Evolutionary conservation across 805 yeast species (phyloP).

Genomic region (Candida broadrunensis): DNA sequence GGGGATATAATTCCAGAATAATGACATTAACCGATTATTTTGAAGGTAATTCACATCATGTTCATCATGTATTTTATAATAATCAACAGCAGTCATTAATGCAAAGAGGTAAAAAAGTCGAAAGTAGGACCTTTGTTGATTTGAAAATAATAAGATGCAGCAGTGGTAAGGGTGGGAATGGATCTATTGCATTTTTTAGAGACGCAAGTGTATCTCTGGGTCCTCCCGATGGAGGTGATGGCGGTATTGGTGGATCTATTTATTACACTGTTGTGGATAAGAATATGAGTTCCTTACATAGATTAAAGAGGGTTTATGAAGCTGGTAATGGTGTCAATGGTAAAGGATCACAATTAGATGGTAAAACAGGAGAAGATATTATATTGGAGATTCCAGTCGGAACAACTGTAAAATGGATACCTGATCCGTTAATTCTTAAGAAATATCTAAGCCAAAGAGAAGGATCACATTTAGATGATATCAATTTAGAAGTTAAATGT

Average conservation of each 20-base stretch:
- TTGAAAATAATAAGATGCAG: slow-evolving; percentile 60
- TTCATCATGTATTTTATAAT: slow-evolving; percentile 26
- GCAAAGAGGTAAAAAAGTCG: slow-evolving; percentile 30
- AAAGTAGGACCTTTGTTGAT: slow-evolving; percentile 49
- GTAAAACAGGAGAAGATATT: slow-evolving; percentile 77
- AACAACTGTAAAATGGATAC: slow-evolving; percentile 81
- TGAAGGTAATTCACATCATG: slow-evolving; percentile 37
- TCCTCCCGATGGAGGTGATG: slow-evolving; percentile 99
- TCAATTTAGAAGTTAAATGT: slow-evolving; percentile 31
- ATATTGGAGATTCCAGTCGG: slow-evolving; percentile 89
- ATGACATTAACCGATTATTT: slow-evolving; percentile 35
- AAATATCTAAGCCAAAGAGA: slow-evolving; percentile 15
- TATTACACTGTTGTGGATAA: slow-evolving; percentile 72
- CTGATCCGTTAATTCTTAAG: slow-evolving; percentile 57
- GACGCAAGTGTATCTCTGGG: slow-evolving; percentile 85
- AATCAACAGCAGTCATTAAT: slow-evolving; percentile 2
- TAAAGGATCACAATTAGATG: slow-evolving; percentile 74
- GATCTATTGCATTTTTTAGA: slow-evolving; percentile 78
- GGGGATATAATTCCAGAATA: background rate
- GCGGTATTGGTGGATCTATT: slow-evolving; percentile 88
- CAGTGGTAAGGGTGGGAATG: slow-evolving; percentile 89
- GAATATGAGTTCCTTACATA: slow-evolving; percentile 69
- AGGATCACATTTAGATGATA: slow-evolving; percentile 15
- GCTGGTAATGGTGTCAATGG: slow-evolving; percentile 78
- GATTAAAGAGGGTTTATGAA: slow-evolving; percentile 59